Conservation (phyloP, 139 green algal species). For the Chlorella sp. region DNA sequence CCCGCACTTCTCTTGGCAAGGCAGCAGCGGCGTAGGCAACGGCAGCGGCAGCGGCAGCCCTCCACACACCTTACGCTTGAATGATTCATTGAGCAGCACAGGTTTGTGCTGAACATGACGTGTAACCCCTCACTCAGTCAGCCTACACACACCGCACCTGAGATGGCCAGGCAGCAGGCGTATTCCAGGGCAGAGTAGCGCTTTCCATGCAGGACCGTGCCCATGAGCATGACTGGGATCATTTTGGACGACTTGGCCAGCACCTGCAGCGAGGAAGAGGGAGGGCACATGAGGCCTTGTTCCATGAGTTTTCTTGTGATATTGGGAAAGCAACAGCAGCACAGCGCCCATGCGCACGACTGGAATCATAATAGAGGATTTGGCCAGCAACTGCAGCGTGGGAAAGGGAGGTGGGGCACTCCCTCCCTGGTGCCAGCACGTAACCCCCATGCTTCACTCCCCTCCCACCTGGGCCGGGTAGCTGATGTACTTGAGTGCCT, state of each 20-base stretch:
- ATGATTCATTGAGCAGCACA: too few species aligned
- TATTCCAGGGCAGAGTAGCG: constrained; percentile 91
- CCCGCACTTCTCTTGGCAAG: too few species aligned
- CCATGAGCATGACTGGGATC: constrained; percentile 97
- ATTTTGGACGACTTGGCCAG: constrained; percentile 98
- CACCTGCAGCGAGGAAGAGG: constrained; percentile 66
- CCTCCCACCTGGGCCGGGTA: constrained; percentile 85
- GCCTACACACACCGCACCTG: constrained; percentile 25
- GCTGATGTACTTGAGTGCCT: constrained; percentile 95
- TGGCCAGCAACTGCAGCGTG: not conserved
- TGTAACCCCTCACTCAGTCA: too few species aligned
- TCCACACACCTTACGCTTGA: too few species aligned
- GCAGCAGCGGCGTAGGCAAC: too few species aligned
- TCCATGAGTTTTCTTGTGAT: too few species aligned
- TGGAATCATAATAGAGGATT: too few species aligned
- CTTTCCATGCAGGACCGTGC: constrained; percentile 85
- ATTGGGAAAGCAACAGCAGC: too few species aligned
- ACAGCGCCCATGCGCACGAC: too few species aligned
- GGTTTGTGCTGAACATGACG: too few species aligned
- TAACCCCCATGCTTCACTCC: not conserved
- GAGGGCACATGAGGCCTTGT: not conserved
- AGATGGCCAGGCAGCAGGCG: constrained; percentile 85
- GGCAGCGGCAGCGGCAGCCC: too few species aligned
- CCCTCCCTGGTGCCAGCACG: not conserved
- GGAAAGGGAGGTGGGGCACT: not conserved